A percentile compares a stretch with the other conserved stretches of the same genome.
Evolutionary conservation across 2,329 filamentous ascomycete genomes (phyloP).

Genomic region (Plectosphaerella plurivora): DNA sequence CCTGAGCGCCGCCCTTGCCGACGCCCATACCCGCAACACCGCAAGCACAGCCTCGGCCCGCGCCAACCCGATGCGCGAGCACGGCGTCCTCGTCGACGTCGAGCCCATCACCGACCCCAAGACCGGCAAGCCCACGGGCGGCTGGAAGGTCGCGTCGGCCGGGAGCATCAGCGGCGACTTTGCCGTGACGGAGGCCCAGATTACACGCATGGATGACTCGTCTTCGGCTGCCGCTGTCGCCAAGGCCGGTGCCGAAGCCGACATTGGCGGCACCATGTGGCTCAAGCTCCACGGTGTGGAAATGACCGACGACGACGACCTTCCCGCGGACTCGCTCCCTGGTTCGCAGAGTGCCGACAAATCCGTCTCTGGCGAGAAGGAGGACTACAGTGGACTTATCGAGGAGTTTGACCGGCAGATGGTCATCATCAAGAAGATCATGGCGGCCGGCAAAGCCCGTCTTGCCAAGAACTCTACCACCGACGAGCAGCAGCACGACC

Average conservation of each 20-base stretch:
- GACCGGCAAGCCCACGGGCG: slow-evolving; percentile 9
- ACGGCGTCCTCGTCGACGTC: slow-evolving; percentile 49
- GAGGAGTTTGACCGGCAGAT: slow-evolving; percentile 57
- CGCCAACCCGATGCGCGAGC: slow-evolving; percentile 8
- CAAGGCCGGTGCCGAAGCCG: slow-evolving; percentile 21
- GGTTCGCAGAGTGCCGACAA: slow-evolving; percentile 25
- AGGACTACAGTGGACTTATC: slow-evolving; percentile 47
- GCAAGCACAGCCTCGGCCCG: slow-evolving; percentile 19
- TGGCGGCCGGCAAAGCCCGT: slow-evolving; percentile 39
- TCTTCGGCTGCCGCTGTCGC: neutral
- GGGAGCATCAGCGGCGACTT: slow-evolving; percentile 72
- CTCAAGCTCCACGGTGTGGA: slow-evolving; percentile 56
- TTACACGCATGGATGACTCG: slow-evolving; percentile 37
- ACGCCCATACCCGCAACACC: slow-evolving; percentile 18
- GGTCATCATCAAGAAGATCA: slow-evolving; percentile 47
- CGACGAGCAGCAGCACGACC: neutral
- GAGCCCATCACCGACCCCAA: slow-evolving; percentile 27
- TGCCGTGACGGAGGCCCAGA: slow-evolving; percentile 47
- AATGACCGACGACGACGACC: slow-evolving; percentile 17
- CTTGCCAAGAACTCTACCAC: slow-evolving; percentile 1
- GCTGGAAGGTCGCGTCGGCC: slow-evolving; percentile 59
- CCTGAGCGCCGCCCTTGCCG: slow-evolving; percentile 60
- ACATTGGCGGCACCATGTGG: slow-evolving; percentile 39
- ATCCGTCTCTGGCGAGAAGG: slow-evolving; percentile 21
- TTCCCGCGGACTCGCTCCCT: slow-evolving; percentile 5